Evolutionary conservation across 768 basidiomycete genomes (phyloP).

Genomic region (Lactarius deliciosus): DNA sequence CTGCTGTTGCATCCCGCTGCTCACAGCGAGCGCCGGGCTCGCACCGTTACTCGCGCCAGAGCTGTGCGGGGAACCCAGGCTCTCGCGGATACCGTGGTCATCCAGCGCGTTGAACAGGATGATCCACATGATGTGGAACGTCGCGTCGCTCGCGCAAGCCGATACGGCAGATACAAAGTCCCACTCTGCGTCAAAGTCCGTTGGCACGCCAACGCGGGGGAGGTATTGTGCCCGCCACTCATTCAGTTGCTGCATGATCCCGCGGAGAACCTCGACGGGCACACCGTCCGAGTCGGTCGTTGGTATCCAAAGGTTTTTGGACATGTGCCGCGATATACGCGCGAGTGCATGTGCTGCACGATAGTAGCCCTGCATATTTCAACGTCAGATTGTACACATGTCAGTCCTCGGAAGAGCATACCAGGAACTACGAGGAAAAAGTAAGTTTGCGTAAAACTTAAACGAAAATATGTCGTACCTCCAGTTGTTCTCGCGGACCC

Average conservation of each 20-base stretch:
- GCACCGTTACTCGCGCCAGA: slow-evolving; percentile 37
- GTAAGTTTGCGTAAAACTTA: slow-evolving; percentile 19
- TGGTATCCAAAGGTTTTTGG: slow-evolving; percentile 78
- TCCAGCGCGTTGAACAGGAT: slow-evolving; percentile 78
- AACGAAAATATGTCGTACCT: slow-evolving; percentile 46
- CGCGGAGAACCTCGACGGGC: slow-evolving; percentile 59
- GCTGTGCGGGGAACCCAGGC: slow-evolving; percentile 48
- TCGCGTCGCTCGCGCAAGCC: slow-evolving; percentile 80
- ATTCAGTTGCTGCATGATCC: slow-evolving; percentile 54
- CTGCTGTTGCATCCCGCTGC: slow-evolving; percentile 39
- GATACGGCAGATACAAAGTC: slow-evolving; percentile 82
- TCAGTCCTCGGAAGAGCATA: slow-evolving; percentile 39
- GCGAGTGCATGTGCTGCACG: slow-evolving; percentile 81
- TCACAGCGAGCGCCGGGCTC: slow-evolving; percentile 35
- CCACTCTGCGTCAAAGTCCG: slow-evolving; percentile 82
- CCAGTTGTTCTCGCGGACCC: slow-evolving; percentile 70
- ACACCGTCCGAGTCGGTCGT: slow-evolving; percentile 75
- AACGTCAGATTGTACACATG: slow-evolving; percentile 24
- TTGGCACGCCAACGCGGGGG: slow-evolving; percentile 79
- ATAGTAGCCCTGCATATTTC: slow-evolving; percentile 67
- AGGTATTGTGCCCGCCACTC: slow-evolving; percentile 80
- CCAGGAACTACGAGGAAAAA: slow-evolving; percentile 55
- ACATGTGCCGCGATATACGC: slow-evolving; percentile 78
- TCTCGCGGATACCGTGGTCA: slow-evolving; percentile 79
- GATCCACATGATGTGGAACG: slow-evolving; percentile 92